These are phyloP conservation scores for Baudoinia panamericana DNA, from an alignment of 495 filamentous ascomycete genomes.

Conservation along the genomic window DNA sequence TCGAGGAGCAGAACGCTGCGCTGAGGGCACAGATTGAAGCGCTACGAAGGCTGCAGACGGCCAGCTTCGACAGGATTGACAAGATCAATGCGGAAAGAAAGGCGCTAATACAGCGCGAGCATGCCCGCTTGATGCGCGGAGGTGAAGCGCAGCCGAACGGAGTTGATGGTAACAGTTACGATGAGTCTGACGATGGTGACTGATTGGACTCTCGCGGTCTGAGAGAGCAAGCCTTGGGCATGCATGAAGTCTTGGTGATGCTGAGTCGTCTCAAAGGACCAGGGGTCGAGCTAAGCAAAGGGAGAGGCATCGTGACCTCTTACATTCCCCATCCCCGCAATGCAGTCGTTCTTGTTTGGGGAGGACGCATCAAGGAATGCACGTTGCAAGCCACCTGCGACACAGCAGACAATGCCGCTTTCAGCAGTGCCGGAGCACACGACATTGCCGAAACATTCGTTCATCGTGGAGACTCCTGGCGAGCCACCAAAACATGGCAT, in stretches of 20 bases:
- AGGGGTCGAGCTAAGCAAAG: no score
- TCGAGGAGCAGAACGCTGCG: constrained; percentile 18
- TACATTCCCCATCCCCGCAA: constrained; percentile 14
- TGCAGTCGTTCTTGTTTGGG: constrained; percentile 15
- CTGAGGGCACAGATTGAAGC: constrained; percentile 25
- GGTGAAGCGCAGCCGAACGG: background rate
- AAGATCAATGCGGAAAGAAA: constrained; percentile 27
- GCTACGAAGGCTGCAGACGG: constrained; percentile 29
- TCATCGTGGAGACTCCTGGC: background rate
- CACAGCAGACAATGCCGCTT: background rate
- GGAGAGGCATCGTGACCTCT: constrained; percentile 2
- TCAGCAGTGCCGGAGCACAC: background rate
- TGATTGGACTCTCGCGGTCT: no score
- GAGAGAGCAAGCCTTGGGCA: no score
- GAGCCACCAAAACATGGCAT: constrained; percentile 5
- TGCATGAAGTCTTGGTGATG: no score
- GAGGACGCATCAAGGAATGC: constrained; percentile 11
- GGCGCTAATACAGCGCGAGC: constrained; percentile 21
- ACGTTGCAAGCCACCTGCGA: background rate
- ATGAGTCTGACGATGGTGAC: constrained; percentile 3
- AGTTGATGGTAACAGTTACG: background rate
- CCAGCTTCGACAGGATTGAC: constrained; percentile 28
- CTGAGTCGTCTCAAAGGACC: no score
- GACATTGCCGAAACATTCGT: background rate
- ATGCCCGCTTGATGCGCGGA: background rate